phyloP scores from a whole-genome alignment of 1,284 basidiomycete genomes.

The Cutaneotrichosporon arboriforme region DNA sequence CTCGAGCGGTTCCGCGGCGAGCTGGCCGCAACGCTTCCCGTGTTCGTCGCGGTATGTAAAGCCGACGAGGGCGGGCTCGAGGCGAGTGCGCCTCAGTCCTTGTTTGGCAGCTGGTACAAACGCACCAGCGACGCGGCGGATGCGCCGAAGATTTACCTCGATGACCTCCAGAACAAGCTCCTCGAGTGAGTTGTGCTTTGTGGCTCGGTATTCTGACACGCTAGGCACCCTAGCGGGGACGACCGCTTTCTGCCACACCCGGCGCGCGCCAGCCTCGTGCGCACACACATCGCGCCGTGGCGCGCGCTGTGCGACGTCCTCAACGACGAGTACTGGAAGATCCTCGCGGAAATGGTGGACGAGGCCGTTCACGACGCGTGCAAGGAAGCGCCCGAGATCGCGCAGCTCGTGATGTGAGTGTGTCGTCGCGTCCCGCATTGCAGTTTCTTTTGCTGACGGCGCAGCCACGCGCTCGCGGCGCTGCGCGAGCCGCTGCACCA shows the following conservation, averaged over 20 bases:
- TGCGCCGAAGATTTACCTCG: not conserved
- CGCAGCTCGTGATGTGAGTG: not conserved
- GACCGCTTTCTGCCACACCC: not conserved
- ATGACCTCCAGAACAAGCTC: not conserved
- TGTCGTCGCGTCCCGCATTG: no score
- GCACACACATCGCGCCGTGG: not conserved
- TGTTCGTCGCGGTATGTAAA: slow-evolving; percentile 12
- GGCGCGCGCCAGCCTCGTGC: not conserved
- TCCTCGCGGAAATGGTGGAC: not conserved
- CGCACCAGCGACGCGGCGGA: not conserved
- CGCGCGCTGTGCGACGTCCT: not conserved
- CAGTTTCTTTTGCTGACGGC: no score
- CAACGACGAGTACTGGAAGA: slow-evolving; percentile 1
- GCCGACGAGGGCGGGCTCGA: not conserved
- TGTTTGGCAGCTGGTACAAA: not conserved
- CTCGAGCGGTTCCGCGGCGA: slow-evolving; percentile 1
- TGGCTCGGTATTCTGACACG: not conserved
- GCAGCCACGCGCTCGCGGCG: not conserved
- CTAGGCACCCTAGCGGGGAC: not conserved
- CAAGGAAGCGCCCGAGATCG: not conserved
- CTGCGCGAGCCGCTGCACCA: not conserved
- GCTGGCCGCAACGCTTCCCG: slow-evolving; percentile 5
- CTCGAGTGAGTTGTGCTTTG: not conserved
- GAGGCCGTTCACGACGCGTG: not conserved
- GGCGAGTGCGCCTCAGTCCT: no score